Evolutionary conservation across 306 rosid genomes (phyloP), one percentile per base, ranked within the genome.

Genomic region (Prinsepia uniflora): DNA sequence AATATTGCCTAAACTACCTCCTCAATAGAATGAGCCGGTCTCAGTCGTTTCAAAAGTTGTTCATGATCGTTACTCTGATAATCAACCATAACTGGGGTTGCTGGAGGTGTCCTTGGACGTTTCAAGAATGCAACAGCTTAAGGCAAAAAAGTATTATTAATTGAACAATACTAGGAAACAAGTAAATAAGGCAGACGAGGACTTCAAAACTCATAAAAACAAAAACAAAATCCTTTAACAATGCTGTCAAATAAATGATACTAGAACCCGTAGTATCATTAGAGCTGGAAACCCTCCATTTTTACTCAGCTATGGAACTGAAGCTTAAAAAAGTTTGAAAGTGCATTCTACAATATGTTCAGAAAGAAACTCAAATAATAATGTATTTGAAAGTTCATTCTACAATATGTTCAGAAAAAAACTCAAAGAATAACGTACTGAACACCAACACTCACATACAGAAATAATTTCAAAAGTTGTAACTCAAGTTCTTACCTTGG

Each of bases 1-100:
- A 76, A 45, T 65, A 22, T 39, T 45, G 67, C 39, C 65, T 76
- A 67, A 13, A 69, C 79, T 80, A 92, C 98, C 98, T 92, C 96
- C 72, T 81, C 90, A 18, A 83, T 75, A 77, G 89, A 79, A 69
- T 79, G 95, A 73, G 85, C 80, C 52, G 92, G 80, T 39, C 89
- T 81, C 61, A 90, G 76, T 53, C 96, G 84, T 79, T 88, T 88
- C 86, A 88, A 80, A 66, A 87, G 81, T 73, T 83, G 90, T 39
- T 92, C 96, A 63, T 86, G 95, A 52, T 90, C 98, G 24, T 88
- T 80, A 79, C 60, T 87, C 74, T 72, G 95, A 84, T 85, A 82
- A 74, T 90, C 98, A 81, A 82, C 87, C 85, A 85, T 77, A 59
- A 90, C 82, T 62, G 90, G 83, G 62, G 85, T 56, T 60, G 88